Percentiles rank a stretch among this genome's conserved stretches.
These are phyloP conservation scores for Durusdinium trenchii DNA, from an alignment of 73 alveolate species.

Conservation along the genomic window DNA sequence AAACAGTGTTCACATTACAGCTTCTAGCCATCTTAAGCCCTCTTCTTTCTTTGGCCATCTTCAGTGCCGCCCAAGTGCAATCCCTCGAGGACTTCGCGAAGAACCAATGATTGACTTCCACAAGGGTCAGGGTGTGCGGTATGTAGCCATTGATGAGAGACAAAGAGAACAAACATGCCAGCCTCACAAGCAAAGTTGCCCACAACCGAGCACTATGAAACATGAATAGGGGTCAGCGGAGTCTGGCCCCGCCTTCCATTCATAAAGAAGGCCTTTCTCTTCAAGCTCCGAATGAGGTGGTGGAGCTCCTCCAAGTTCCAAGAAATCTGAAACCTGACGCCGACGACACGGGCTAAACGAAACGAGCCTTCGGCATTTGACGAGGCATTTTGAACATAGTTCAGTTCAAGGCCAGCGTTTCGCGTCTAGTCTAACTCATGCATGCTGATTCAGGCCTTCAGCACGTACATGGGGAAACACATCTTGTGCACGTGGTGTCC, in stretches of 20 bases:
- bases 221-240: neutral
- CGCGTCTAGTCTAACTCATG: neutral
- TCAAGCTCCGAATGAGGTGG: constrained; percentile 5
- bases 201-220: neutral
- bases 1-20: too few species aligned
- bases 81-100: constrained; percentile 12
- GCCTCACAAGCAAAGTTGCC: neutral
- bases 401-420: too few species aligned
- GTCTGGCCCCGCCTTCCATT: neutral
- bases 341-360: neutral
- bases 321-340: constrained; percentile 16
- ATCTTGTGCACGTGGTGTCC: neutral
- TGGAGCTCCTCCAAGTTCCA: constrained; percentile 19
- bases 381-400: neutral
- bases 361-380: neutral
- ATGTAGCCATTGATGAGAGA: constrained; percentile 37
- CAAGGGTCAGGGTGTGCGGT: constrained; percentile 23
- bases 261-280: constrained; percentile 5
- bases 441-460: neutral
- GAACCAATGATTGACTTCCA: neutral
- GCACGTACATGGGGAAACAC: constrained; percentile 39
- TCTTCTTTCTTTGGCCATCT: too few species aligned
- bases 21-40: too few species aligned
- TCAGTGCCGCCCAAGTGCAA: neutral
- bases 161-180: constrained; percentile 26